Evolutionary conservation across 345 rosid species (phyloP), one percentile per base, ranked within the genome.

Genomic region (Ricinus communis): DNA sequence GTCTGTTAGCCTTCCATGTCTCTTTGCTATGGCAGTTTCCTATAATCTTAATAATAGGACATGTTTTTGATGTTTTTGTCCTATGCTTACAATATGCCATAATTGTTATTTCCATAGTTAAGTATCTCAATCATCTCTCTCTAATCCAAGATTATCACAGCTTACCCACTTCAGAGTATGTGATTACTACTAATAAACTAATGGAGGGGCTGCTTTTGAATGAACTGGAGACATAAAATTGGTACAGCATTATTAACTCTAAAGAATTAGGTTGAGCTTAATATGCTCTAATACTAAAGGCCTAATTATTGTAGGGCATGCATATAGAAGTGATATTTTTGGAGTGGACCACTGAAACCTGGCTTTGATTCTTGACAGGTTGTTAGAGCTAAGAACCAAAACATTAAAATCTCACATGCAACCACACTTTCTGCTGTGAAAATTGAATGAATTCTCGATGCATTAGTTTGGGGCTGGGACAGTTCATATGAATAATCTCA

Each of bases 1-100:
- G 77, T 74, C 75, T 38, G 71, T 31, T 73, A 51, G 62, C 77
- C 40, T 58, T 69, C 46, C n/a, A 18, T 62, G 14, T 63, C 65
- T 66, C 21, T 24, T 43, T 60, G 16, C 46, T 13, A 22, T 69
- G 36, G 15, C 72, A 62, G 11, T 4, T 27, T 36, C 59, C 38
- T 43, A 53, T 41, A 6, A 40, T 63, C 49, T 66, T 25, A 2
- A 58, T 49, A 57, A 51, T 8, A 16, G 14, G 67, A 31, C 63
- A 25, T 13, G 59, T 13, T 71, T n/a, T 45, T 66, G 16, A 52
- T n/a, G 18, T 13, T 6, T 59, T 25, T 57, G 31, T 56, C 33
- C 33, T 57, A 27, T 11, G 52, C 13, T 54, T 25, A 46, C 5
- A 36, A 16, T 51, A 9, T 30, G 70, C 30, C 0, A 38, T 33